Evolutionary conservation across 495 filamentous ascomycete genomes (phyloP).

Genomic region (Lentithecium fluviatile): DNA sequence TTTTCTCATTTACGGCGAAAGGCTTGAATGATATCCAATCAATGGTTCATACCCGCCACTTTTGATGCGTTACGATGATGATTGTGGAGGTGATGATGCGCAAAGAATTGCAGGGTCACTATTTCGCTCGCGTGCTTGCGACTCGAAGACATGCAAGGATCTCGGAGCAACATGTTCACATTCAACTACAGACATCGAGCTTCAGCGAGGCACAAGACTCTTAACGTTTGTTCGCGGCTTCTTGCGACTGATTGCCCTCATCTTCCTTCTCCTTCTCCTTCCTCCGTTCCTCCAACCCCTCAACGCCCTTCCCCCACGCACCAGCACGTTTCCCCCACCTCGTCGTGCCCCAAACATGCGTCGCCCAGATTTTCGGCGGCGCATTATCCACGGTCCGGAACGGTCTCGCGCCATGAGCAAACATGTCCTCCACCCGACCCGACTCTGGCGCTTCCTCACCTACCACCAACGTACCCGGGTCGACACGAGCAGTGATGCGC

Average conservation of each 20-base stretch:
- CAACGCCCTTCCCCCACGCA: conserved; percentile 52
- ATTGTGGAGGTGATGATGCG: neutral
- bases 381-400: conserved; percentile 47
- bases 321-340: conserved; percentile 56
- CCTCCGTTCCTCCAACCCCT: conserved; percentile 45
- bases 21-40: conserved; percentile 13
- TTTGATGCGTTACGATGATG: neutral
- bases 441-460: no score
- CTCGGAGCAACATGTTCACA: neutral
- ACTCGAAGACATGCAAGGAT: no score
- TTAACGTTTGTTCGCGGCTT: no score
- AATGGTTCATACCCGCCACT: conserved; percentile 17
- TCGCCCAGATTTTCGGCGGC: conserved; percentile 50
- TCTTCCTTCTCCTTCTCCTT: conserved; percentile 16
- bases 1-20: conserved; percentile 16
- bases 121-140: no score
- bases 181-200: neutral
- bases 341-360: conserved; percentile 55
- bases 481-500: neutral
- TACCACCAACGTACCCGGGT: neutral
- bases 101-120: no score
- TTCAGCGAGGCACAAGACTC: no score
- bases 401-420: conserved; percentile 46
- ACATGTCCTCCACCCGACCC: conserved; percentile 14
- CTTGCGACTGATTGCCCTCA: no score